Base-by-base conservation (phyloP, 768 basidiomycete species). In the Multifurca ochricompacta region DNA sequence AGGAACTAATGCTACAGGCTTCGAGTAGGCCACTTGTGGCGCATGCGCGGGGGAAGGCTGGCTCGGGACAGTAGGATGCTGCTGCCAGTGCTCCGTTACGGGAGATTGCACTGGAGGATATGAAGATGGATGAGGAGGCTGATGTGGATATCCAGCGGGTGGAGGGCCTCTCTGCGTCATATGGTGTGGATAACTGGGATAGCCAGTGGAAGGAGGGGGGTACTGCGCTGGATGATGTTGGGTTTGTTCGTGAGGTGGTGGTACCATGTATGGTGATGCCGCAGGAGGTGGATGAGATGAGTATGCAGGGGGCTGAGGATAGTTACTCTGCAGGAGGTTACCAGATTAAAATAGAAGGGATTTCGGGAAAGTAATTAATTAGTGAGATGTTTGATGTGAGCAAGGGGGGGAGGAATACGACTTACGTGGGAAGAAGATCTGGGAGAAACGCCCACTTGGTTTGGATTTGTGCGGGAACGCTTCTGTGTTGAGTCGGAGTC, bases 381-480 rank as follows among this genome's bases (percentile, higher is more conserved):
- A n/a, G n/a, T n/a, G n/a, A n/a, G n/a, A n/a, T n/a, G n/a, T n/a
- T n/a, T n/a, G 25, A 42, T 32, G 48, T 30, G 46, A 42, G 56
- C 37, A 19, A 49, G 63, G 48, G 58, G 45, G 35, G 40, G 32
- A 28, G 21, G 48, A 23, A 45, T 16, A 51, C 6, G 48, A 68
- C 72, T 71, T 75, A 80, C 78, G 71, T 79, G 77, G 54, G 54
- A 56, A 65, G 73, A 67, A 40, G 73, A 68, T 59, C 78, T 78
- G 59, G 79, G 70, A 70, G 78, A 69, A 74, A 63, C 63, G 66
- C 65, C 71, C 58, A 69, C 70, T 14, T 66, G 53, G 13, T 73
- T 69, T 49, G 66, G 63, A 47, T 36, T 58, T 4, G 69, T 70
- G 55, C 77, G 72, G 30, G 72, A 64, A 53, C 78, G 70, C 68